A percentile compares a stretch with the other conserved stretches of the same genome.
Evolutionary conservation across 129 eudicot species (phyloP).

Genomic region (Artemisia argyi): DNA sequence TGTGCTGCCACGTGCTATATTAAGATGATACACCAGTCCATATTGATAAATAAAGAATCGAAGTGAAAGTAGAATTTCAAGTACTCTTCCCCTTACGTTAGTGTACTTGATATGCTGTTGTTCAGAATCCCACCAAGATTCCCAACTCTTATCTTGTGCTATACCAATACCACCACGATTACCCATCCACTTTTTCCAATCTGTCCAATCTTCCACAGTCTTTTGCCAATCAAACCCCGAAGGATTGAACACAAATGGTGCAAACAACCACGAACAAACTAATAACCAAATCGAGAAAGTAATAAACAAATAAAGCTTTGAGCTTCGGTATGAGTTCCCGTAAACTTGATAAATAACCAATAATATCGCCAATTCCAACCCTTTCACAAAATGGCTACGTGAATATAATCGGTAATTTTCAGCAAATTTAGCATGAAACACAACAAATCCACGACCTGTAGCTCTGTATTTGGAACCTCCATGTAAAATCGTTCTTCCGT

Average conservation of each 20-base stretch:
- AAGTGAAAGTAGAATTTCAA: slow-evolving; percentile 75
- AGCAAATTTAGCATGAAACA: slow-evolving; percentile 87
- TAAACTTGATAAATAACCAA: slow-evolving; percentile 71
- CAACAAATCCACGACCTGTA: slow-evolving; percentile 97
- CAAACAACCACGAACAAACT: slow-evolving; percentile 87
- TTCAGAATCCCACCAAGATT: slow-evolving; percentile 96
- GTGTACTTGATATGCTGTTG: slow-evolving; percentile 81
- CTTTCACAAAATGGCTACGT: slow-evolving; percentile 94
- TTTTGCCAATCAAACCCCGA: slow-evolving; percentile 95
- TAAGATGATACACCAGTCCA: slow-evolving; percentile 86
- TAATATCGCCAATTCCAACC: slow-evolving; percentile 68
- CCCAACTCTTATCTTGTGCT: slow-evolving; percentile 87
- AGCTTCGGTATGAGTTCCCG: slow-evolving; percentile 60
- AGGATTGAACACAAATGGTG: slow-evolving; percentile 94
- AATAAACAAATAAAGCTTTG: slow-evolving; percentile 60
- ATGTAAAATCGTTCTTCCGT: slow-evolving; percentile 80
- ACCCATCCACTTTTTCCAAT: slow-evolving; percentile 98
- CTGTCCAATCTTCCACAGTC: slow-evolving; percentile 93
- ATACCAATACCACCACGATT: slow-evolving; percentile 90
- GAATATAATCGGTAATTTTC: slow-evolving; percentile 87
- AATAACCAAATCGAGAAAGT: slow-evolving; percentile 89
- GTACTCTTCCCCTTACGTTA: slow-evolving; percentile 60
- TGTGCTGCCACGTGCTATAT: slow-evolving; percentile 73
- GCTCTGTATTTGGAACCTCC: slow-evolving; percentile 96
- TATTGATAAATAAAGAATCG: slow-evolving; percentile 89